These are phyloP conservation scores for Ophioceras dolichostomum DNA, from an alignment of 2,329 filamentous ascomycete species.

Conservation along the genomic window DNA sequence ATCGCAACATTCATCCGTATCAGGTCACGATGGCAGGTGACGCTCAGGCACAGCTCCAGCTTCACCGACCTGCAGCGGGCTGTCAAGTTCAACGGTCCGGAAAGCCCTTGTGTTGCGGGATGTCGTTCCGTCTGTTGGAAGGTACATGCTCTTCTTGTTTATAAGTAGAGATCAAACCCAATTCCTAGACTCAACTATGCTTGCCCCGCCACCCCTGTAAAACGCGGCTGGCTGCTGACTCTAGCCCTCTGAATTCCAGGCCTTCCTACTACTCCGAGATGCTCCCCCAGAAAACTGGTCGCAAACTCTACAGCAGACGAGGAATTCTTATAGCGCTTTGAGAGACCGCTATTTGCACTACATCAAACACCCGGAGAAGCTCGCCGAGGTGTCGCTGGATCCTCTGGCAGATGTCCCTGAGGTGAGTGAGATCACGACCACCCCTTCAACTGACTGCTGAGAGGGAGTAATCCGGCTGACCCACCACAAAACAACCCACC, in stretches of 20 bases:
- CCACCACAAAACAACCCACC: too few species aligned
- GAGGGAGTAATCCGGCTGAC: too few species aligned
- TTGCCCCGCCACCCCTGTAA: not conserved
- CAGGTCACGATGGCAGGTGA: constrained; percentile 57
- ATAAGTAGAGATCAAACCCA: not conserved
- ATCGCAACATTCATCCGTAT: too few species aligned
- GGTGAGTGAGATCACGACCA: constrained; percentile 21
- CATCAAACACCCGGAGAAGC: constrained; percentile 72
- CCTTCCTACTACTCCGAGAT: constrained; percentile 67
- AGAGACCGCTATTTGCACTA: constrained; percentile 67
- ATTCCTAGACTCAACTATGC: not conserved
- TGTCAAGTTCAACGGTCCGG: constrained; percentile 45
- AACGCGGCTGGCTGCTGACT: not conserved
- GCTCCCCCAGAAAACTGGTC: constrained; percentile 56
- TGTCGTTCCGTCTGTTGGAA: constrained; percentile 90
- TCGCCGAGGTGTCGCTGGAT: constrained; percentile 59
- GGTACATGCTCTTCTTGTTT: too few species aligned
- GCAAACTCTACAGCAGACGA: constrained; percentile 51
- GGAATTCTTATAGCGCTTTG: constrained; percentile 61
- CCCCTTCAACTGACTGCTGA: not conserved
- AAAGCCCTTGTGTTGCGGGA: constrained; percentile 56
- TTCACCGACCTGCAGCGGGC: constrained; percentile 51
- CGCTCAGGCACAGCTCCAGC: constrained; percentile 43
- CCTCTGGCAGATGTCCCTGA: constrained; percentile 71
- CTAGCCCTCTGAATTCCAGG: constrained; percentile 30